These are phyloP conservation scores for Teunomyces kruisii DNA, from an alignment of 805 yeast genomes.

Conservation along the genomic window DNA sequence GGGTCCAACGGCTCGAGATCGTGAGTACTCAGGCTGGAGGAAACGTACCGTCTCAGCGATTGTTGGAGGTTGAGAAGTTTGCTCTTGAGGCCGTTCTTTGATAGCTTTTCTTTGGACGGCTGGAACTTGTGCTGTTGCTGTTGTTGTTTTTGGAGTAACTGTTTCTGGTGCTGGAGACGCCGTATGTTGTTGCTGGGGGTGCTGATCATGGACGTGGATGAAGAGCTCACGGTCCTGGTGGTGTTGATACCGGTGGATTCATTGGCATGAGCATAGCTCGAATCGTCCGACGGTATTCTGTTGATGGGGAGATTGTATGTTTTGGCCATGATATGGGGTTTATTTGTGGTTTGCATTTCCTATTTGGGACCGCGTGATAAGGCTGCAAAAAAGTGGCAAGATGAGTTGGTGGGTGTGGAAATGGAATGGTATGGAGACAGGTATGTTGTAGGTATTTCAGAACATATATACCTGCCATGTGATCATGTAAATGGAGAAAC, in stretches of 20 bases:
- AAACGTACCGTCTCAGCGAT: conserved; percentile 26
- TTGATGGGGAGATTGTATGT: conserved; percentile 8
- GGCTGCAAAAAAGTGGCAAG: conserved; percentile 5
- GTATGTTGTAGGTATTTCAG: too few relatives aligned
- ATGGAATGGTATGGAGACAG: too few relatives aligned
- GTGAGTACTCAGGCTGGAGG: neutral
- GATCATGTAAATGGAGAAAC: too few relatives aligned
- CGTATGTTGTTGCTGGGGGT: conserved; percentile 43
- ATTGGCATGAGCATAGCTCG: neutral
- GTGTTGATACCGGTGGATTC: conserved; percentile 11
- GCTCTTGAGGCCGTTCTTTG: conserved; percentile 32
- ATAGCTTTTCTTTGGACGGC: conserved; percentile 11
- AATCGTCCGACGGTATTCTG: conserved; percentile 5
- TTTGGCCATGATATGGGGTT: conserved; percentile 1
- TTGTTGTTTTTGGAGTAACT: conserved; percentile 7
- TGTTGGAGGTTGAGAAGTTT: conserved; percentile 40
- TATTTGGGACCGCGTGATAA: conserved; percentile 1
- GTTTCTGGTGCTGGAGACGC: conserved; percentile 28
- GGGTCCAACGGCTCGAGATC: conserved; percentile 11
- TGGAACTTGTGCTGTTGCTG: conserved; percentile 9
- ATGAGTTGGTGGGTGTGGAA: too few relatives aligned
- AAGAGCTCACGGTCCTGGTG: conserved; percentile 36
- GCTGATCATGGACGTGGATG: conserved; percentile 39
- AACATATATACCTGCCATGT: too few relatives aligned
- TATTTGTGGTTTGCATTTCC: conserved; percentile 1